These are phyloP conservation scores for Thyridium curvatum DNA, from an alignment of 2,329 filamentous ascomycete species.

Conservation along the genomic window DNA sequence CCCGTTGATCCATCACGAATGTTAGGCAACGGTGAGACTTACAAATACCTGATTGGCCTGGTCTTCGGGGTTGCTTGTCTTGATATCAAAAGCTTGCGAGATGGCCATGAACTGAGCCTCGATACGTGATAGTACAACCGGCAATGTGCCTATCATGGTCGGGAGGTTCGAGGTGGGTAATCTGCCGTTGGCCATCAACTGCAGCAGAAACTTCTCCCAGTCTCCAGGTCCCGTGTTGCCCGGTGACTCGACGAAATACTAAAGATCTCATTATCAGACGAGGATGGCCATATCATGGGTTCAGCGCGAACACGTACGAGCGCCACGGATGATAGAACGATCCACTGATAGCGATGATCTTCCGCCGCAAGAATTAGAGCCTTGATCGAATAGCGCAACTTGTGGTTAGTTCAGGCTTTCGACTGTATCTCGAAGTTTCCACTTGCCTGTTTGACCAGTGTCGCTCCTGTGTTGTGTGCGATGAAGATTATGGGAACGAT, in stretches of 20 bases:
- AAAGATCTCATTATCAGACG: background rate
- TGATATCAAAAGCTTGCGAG: conserved; percentile 1
- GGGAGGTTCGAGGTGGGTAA: background rate
- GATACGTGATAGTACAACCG: background rate
- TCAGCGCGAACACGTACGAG: background rate
- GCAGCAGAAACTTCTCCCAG: conserved; percentile 3
- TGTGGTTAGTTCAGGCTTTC: no score
- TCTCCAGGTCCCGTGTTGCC: background rate
- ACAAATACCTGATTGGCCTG: no score
- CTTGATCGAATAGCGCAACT: background rate
- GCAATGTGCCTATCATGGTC: background rate
- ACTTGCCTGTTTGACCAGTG: conserved; percentile 4
- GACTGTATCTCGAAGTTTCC: no score
- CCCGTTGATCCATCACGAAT: no score
- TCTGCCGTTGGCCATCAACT: conserved; percentile 1
- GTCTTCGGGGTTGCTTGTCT: background rate
- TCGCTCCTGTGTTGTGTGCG: conserved; percentile 4
- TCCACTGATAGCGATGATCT: background rate
- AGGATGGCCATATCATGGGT: no score
- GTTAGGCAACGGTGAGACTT: no score
- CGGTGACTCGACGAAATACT: conserved; percentile 1
- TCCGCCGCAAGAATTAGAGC: conserved; percentile 1
- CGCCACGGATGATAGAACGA: background rate
- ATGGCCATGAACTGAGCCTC: conserved; percentile 1
- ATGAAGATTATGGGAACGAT: background rate